Evolutionary conservation across 345 rosid species (phyloP), one percentile per base, ranked within the genome.

Genomic region (Atalantia buxifolia): DNA sequence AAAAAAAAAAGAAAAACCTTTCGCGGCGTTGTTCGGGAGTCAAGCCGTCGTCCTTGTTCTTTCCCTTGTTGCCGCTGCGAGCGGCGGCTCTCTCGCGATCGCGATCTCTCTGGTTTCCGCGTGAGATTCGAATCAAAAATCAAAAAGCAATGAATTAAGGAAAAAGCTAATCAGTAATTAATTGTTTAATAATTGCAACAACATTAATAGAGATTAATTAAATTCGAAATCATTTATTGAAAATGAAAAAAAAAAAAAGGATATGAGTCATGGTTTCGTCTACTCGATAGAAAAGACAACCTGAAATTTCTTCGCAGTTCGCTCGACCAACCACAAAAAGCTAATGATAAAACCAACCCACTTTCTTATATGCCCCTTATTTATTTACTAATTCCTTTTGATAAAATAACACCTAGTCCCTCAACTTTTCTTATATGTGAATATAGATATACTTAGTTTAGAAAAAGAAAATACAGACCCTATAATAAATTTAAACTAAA

Each of bases 1-100:
- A 6, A 28, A 31, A 3, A 24, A 24, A 4, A 33, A 28, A n/a
- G 30, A 16, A 1, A 38, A 69, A 24, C 90, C 90, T 87, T 66
- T 87, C 89, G 6, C 92, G 90, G 80, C 92, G 90, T 74, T 87
- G 92, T 77, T 89, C 92, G 35, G 89, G 90, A 10, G 90, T 89
- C 79, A 89, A 79, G 50, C 90, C 90, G 25, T 87, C 90, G 59
- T 81, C 85, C 63, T 87, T 89, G 70, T 0, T 9, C n/a, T 81
- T 66, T 24, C 82, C 71, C 78, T 84, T 84, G 70, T 38, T 31
- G 62, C 16, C 25, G 59, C 24, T 14, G 50, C 90, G 81, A 36
- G 92, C 71, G 69, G 83, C 83, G 16, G 92, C 86, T 74, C 90
- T 82, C 79, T 87, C 89, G 18, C 92, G 88, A 65, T 89, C 92